These are phyloP conservation scores for Vanderwaltozyma verrucispora DNA, from an alignment of 805 yeast species.

Conservation along the genomic window DNA sequence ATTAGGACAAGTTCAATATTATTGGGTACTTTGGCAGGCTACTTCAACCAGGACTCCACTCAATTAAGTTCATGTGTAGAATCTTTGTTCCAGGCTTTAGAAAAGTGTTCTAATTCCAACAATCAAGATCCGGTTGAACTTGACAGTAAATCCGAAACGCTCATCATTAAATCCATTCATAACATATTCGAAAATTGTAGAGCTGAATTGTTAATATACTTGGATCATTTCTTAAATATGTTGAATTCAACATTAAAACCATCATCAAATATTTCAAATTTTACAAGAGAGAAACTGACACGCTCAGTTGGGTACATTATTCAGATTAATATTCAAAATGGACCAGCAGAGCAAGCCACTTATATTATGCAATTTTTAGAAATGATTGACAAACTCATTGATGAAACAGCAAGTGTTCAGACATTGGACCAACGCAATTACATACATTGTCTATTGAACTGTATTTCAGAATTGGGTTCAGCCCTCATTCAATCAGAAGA, in stretches of 20 bases:
- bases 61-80: conserved; percentile 19
- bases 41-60: conserved; percentile 14
- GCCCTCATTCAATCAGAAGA: conserved; percentile 52
- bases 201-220: conserved; percentile 15
- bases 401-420: conserved; percentile 2
- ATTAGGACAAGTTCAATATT: conserved; percentile 22
- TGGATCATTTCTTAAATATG: conserved; percentile 18
- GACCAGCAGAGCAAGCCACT: conserved; percentile 36
- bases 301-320: conserved; percentile 55
- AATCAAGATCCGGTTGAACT: conserved; percentile 6
- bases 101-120: conserved; percentile 10
- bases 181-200: conserved; percentile 24
- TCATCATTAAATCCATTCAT: conserved; percentile 21
- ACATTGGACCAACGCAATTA: conserved; percentile 33
- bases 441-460: conserved; percentile 45
- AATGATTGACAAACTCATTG: conserved; percentile 20
- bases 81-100: conserved; percentile 22
- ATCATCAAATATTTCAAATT: conserved; percentile 19
- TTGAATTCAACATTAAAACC: conserved; percentile 27
- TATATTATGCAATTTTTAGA: conserved; percentile 28
- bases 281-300: conserved; percentile 41
- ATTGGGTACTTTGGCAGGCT: conserved; percentile 23
- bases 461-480: conserved; percentile 61
- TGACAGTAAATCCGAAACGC: conserved; percentile 21
- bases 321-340: conserved; percentile 35